These are phyloP conservation scores for Herpetomonas samuelpessoai DNA, from an alignment of 208 protist species.

Conservation along the genomic window DNA sequence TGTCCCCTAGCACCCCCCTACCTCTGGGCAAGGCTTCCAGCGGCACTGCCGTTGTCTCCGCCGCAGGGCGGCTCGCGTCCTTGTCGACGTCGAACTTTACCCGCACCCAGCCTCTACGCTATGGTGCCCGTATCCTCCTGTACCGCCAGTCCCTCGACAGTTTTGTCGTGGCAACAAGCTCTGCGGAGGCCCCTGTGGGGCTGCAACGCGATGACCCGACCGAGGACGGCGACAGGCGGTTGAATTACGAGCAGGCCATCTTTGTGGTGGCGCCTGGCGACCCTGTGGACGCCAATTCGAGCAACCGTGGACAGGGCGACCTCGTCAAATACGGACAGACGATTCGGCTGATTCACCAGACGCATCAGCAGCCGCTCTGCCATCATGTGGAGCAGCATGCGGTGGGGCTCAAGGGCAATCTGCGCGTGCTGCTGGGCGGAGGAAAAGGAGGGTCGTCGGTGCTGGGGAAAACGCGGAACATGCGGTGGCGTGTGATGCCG, in stretches of 20 bases:
- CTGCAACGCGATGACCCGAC: conserved; percentile 22
- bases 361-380: conserved; percentile 36
- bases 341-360: conserved; percentile 40
- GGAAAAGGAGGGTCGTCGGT: too few relatives aligned
- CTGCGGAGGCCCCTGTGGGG: conserved; percentile 35
- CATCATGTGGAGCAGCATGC: conserved; percentile 43
- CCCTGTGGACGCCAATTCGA: conserved; percentile 14
- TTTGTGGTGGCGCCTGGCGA: conserved; percentile 45
- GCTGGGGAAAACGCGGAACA: conserved; percentile 13
- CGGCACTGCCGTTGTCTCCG: neutral
- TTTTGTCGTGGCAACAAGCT: conserved; percentile 42
- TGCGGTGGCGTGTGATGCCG: conserved; percentile 67
- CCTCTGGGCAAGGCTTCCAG: too few relatives aligned
- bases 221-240: conserved; percentile 8
- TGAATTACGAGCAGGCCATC: conserved; percentile 43
- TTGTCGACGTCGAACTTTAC: conserved; percentile 2
- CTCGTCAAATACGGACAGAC: conserved; percentile 61
- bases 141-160: conserved; percentile 37
- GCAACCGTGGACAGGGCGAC: conserved; percentile 15
- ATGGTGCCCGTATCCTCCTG: conserved; percentile 37
- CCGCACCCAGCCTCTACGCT: conserved; percentile 19
- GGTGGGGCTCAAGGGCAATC: conserved; percentile 40
- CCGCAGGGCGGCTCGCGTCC: neutral
- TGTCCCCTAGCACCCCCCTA: too few relatives aligned
- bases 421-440: conserved; percentile 35